Evolutionary conservation across 768 basidiomycete species (phyloP).

Genomic region (Leccinum incarnatum): DNA sequence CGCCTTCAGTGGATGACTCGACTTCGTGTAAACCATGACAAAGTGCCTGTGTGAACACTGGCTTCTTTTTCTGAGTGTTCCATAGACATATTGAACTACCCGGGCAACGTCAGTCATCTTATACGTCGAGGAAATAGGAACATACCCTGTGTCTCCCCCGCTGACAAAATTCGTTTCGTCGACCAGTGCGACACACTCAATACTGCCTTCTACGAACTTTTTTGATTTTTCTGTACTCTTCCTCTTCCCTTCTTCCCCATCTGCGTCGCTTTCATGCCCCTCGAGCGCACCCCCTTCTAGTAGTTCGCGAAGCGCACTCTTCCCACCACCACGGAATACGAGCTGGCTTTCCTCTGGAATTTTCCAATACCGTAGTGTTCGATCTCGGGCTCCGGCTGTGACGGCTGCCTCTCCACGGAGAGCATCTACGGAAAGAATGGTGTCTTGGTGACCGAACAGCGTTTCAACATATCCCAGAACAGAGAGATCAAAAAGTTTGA

Average conservation of each 20-base stretch:
- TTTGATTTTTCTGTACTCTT: constrained; percentile 25
- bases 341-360: constrained; percentile 92
- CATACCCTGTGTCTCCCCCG: constrained; percentile 95
- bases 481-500: constrained; percentile 81
- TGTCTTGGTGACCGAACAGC: constrained; percentile 95
- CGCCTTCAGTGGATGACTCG: constrained; percentile 69
- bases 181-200: constrained; percentile 92
- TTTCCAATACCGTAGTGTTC: constrained; percentile 94
- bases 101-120: neutral
- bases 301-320: constrained; percentile 74
- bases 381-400: constrained; percentile 86
- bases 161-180: constrained; percentile 92
- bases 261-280: constrained; percentile 52
- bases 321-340: constrained; percentile 94
- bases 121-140: neutral
- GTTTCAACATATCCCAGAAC: constrained; percentile 95
- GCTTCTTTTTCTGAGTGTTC: constrained; percentile 92
- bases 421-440: constrained; percentile 72
- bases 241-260: constrained; percentile 36
- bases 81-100: constrained; percentile 83
- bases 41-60: constrained; percentile 79
- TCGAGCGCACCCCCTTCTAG: constrained; percentile 72
- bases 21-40: constrained; percentile 84
- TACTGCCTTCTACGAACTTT: constrained; percentile 80
- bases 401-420: constrained; percentile 83